Evolutionary conservation across 345 rosid genomes (phyloP), one percentile per base, ranked within the genome.

Genomic region (Acer yangbiense): DNA sequence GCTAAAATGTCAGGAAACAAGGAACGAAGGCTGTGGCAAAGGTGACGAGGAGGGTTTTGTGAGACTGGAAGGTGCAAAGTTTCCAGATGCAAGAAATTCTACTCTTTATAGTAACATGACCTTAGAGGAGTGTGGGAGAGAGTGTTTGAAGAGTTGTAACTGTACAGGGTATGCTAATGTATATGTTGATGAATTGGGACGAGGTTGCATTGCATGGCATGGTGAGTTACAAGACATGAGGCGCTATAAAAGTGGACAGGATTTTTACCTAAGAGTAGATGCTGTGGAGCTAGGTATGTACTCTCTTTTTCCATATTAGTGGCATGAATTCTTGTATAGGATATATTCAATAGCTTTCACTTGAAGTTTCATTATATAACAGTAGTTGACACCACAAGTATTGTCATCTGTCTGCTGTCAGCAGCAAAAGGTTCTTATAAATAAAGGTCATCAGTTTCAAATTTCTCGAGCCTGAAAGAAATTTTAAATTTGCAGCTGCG

Each of bases 211-310:
- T 0, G 7, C 32, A 1, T 68, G 71, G 71, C 20, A 41, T 21
- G 71, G 71, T 43, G 71, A 43, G 29, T 21, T 68, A 43, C 20
- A 4, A 3, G 71, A 68, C 20, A 44, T 68, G 71, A 43, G 55
- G 44, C 29, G 10, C 1, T 68, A 68, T 44, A 20, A 68, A 9
- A 25, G 41, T 43, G 18, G 71, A 23, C 71, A 68, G 44, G 57
- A 68, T 68, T 68, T 68, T 43, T 68, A 68, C 71, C 55, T 43
- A 1, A 68, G 71, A 21, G 54, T 68, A 11, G 55, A 68, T 68
- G 71, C 71, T n/a, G 18, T 68, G 71, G 71, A 68, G 29, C 55
- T 44, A 68, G 72, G 71, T 27, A 27, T 27, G 29, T 27, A 27
- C 29, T 27, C 29, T 27, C 29, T 27, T 27, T 27, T 27, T 27